Evolutionary conservation across 306 rosid genomes (phyloP).

Genomic region (Malus sieversii): DNA sequence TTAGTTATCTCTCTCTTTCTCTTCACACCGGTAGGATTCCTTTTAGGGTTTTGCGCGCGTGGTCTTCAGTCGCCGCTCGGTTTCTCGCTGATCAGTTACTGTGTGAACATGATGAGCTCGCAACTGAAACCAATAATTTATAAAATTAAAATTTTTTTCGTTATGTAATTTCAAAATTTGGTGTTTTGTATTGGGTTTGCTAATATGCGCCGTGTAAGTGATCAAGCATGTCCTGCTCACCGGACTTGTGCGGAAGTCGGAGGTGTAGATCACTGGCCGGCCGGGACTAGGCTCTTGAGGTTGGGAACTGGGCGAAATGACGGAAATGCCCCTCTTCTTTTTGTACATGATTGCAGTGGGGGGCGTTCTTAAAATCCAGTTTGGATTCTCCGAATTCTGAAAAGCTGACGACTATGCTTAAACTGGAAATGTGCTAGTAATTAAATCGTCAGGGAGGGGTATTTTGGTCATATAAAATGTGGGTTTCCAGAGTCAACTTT

Average conservation of each 20-base stretch:
- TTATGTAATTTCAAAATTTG: neutral
- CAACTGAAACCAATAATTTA: neutral
- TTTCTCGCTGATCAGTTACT: constrained; percentile 12
- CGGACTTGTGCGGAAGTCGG: neutral
- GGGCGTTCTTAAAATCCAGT: neutral
- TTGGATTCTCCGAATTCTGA: constrained; percentile 17
- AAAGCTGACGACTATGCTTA: neutral
- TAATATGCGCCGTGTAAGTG: constrained; percentile 18
- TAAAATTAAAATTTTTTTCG: neutral
- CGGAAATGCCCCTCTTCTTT: constrained; percentile 32
- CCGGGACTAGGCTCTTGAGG: neutral
- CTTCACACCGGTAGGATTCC: constrained; percentile 13
- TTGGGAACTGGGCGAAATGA: constrained; percentile 19
- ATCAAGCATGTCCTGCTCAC: neutral
- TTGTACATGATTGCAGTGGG: neutral
- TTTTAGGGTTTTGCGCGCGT: constrained; percentile 11
- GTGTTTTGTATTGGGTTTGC: neutral
- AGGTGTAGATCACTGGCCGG: constrained; percentile 10
- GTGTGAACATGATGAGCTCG: neutral
- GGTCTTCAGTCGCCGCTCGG: neutral
- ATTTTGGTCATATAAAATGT: constrained; percentile 22
- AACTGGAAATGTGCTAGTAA: neutral
- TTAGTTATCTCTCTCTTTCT: constrained; percentile 24
- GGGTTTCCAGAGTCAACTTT: neutral
- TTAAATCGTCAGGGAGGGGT: constrained; percentile 20